Base-by-base conservation (phyloP, 768 basidiomycete genomes). In the Termitomyces sp. region DNA sequence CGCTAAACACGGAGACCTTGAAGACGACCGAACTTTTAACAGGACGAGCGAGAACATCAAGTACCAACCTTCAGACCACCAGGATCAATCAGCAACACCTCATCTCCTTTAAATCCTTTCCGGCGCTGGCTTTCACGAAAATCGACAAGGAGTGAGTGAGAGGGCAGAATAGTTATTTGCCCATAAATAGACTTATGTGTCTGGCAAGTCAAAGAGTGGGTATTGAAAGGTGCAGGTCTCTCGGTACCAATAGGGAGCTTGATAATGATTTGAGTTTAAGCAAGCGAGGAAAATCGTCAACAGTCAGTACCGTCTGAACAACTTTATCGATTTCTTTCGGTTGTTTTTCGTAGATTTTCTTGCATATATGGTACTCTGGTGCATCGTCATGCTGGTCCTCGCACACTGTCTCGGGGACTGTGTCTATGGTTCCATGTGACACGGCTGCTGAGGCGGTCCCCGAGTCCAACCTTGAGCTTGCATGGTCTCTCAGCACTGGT, bases 41-140 rank as follows among this genome's bases (percentile, higher is more conserved):
- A 34, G 45, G 20, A 26, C 48, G 15, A 50, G n/a, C 29, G 31
- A 52, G 45, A 59, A 37, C n/a, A 16, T 28, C 16, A 28, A 34
- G 6, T 22, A 31, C 65, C 46, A 58, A 79, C 81, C 64, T 72
- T 65, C 2, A 51, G 46, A 7, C 80, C 80, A 48, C 72, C 68
- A 24, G 75, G 56, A 63, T 71, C 70, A 31, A 83, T 68, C 26
- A 80, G 56, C 24, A 83, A 62, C 12, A 83, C 79, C 60, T 81
- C 73, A 13, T 74, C 68, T 5, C 80, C 82, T 59, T 71, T 76
- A 29, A 72, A 65, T 5, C 78, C 77, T 41, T 72, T 75, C 47
- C 78, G 70, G 5, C 80, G 74, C 59, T 82, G 78, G 29, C 77
- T 76, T 67, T 82, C 80, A n/a, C 82, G 77, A 51, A 83, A 79